Percentiles rank a stretch among this genome's conserved stretches.
Evolutionary conservation across 139 green algal species (phyloP).

Genomic region (Chlamydomonas eustigma): DNA sequence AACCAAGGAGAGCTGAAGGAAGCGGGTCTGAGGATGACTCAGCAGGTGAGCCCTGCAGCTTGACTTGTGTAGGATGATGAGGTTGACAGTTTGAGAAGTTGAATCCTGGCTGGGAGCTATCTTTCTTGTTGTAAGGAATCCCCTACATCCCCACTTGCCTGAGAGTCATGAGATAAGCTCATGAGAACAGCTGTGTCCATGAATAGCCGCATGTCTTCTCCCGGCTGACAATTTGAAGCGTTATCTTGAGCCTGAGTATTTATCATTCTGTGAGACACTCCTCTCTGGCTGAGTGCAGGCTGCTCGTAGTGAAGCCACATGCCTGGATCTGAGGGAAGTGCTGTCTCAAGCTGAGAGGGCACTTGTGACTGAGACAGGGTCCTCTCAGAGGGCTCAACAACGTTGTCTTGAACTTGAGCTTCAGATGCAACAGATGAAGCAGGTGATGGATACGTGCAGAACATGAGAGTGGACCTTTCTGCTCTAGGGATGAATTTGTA

Average conservation of each 20-base stretch:
- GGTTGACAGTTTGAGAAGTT: not conserved
- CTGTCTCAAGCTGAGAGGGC: not conserved
- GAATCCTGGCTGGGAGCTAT: too few relatives aligned
- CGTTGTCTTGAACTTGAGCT: not conserved
- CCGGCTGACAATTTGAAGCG: not conserved
- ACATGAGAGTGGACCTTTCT: not conserved
- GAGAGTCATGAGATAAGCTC: not conserved
- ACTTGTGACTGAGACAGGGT: not conserved
- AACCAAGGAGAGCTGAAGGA: not conserved
- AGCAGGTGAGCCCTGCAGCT: not conserved
- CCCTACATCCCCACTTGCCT: not conserved
- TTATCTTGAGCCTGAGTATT: not conserved
- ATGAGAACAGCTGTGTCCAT: not conserved
- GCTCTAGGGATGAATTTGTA: not conserved
- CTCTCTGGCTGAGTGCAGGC: not conserved
- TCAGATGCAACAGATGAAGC: not conserved
- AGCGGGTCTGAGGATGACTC: constrained; percentile 3
- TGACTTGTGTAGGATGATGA: not conserved
- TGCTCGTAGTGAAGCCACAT: not conserved
- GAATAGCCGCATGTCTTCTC: not conserved
- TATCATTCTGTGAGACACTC: not conserved
- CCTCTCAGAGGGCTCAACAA: not conserved
- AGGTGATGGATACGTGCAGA: not conserved
- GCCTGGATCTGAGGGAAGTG: not conserved
- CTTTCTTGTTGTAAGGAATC: too few relatives aligned